Percentiles rank a stretch among this genome's conserved stretches.
These are phyloP conservation scores for Didymella keratinophila DNA, from an alignment of 2,329 filamentous ascomycete species.

Conservation along the genomic window DNA sequence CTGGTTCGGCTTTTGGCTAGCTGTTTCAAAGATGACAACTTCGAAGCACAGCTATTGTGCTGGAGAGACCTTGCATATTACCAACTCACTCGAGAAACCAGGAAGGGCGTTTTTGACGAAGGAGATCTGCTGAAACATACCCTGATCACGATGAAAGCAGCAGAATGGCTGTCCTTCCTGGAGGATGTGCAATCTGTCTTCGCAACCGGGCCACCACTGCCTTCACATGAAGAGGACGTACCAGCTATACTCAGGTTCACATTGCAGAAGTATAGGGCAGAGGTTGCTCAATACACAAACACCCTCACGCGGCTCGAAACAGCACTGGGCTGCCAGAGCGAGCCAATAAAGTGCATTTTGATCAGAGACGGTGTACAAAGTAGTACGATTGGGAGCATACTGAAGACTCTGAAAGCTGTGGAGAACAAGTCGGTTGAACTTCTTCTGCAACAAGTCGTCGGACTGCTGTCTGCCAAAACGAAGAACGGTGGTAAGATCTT, in stretches of 20 bases:
- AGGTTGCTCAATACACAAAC: conserved; percentile 3
- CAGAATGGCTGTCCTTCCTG: conserved; percentile 37
- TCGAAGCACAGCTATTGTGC: conserved; percentile 21
- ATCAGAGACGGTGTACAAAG: conserved; percentile 19
- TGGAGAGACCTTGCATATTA: conserved; percentile 35
- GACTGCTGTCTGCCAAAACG: conserved; percentile 16
- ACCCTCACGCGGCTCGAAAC: conserved; percentile 35
- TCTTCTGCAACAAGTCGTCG: conserved; percentile 32
- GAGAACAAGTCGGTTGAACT: conserved; percentile 24
- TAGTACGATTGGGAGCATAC: conserved; percentile 23
- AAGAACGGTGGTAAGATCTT: conserved; percentile 27
- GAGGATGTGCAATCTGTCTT: conserved; percentile 31
- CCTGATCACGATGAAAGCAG: conserved; percentile 27
- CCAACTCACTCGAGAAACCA: conserved; percentile 23
- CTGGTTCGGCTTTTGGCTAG: conserved; percentile 29
- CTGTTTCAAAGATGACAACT: conserved; percentile 1
- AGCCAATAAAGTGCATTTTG: conserved; percentile 29
- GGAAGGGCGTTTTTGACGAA: neutral
- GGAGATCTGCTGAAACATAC: conserved; percentile 25
- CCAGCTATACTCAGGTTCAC: conserved; percentile 21
- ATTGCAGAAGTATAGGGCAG: conserved; percentile 3
- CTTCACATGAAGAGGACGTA: conserved; percentile 11
- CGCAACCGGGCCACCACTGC: neutral
- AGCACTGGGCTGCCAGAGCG: conserved; percentile 6
- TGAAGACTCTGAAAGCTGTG: conserved; percentile 24